Percentiles rank a stretch among this genome's conserved stretches.
Conservation (phyloP, 2,329 filamentous ascomycete species). For the Epicoccum sorghinum region DNA sequence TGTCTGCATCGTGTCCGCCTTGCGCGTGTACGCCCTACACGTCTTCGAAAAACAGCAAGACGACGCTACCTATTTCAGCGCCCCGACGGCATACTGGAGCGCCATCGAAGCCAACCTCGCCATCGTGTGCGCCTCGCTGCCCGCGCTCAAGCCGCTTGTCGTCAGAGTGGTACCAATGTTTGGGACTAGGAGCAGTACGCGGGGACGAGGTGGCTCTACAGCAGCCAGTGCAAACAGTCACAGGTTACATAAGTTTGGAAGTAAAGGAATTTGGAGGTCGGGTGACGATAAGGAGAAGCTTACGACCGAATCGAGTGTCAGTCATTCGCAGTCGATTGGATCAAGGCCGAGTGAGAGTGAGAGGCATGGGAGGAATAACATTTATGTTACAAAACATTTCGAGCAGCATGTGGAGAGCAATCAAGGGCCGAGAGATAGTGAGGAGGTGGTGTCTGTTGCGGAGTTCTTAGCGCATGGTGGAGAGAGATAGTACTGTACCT, state of each 20-base stretch:
- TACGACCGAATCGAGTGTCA: conserved; percentile 7
- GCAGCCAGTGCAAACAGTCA: conserved; percentile 9
- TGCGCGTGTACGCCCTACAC: conserved; percentile 33
- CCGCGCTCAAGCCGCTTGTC: conserved; percentile 37
- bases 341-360: conserved; percentile 12
- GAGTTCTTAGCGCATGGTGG: background rate
- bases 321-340: conserved; percentile 6
- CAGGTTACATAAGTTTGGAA: conserved; percentile 5
- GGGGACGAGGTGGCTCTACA: conserved; percentile 11
- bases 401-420: conserved; percentile 18
- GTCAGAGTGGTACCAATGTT: conserved; percentile 31
- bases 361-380: conserved; percentile 17
- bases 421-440: conserved; percentile 6
- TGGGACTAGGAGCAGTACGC: conserved; percentile 17
- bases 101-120: conserved; percentile 39
- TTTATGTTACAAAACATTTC: conserved; percentile 21
- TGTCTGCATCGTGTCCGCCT: conserved; percentile 40
- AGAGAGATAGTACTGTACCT: too few relatives aligned
- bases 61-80: conserved; percentile 32
- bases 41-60: conserved; percentile 18
- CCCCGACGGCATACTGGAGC: conserved; percentile 36
- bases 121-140: conserved; percentile 42
- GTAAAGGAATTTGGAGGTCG: conserved; percentile 4
- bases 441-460: conserved; percentile 14
- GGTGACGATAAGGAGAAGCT: conserved; percentile 22